A percentile compares a stretch with the other conserved stretches of the same genome.
Conservation (phyloP, 2,329 filamentous ascomycete species). For the Microdochium bolleyi region DNA sequence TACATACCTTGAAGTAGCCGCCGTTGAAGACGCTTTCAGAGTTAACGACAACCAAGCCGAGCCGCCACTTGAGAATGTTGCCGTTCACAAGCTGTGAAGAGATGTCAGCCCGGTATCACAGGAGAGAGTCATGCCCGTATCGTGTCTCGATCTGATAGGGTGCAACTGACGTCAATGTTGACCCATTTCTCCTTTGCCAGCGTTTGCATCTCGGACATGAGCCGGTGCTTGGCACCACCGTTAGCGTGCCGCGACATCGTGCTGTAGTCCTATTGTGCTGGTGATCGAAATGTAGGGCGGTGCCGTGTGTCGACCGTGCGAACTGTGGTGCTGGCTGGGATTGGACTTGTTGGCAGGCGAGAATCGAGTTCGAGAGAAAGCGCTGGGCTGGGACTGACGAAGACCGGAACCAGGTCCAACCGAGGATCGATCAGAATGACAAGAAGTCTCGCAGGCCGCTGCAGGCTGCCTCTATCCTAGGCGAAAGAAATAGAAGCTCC, state of each 20-base stretch:
- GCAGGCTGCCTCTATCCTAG: no score
- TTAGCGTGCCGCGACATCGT: slow-evolving; percentile 16
- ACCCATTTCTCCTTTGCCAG: slow-evolving; percentile 91
- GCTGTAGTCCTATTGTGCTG: not conserved
- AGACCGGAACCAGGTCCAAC: no score
- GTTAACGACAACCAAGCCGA: slow-evolving; percentile 89
- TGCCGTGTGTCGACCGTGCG: no score
- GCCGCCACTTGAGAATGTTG: slow-evolving; percentile 81
- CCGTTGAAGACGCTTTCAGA: slow-evolving; percentile 86
- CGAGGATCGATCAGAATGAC: no score
- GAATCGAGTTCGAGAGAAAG: no score
- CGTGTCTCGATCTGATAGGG: not conserved
- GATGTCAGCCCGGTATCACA: slow-evolving; percentile 5
- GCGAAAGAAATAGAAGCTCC: not conserved
- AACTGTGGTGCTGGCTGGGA: not conserved
- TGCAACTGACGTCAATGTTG: slow-evolving; percentile 63
- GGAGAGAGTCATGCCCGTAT: slow-evolving; percentile 1
- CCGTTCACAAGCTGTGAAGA: slow-evolving; percentile 58
- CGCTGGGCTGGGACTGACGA: no score
- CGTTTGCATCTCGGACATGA: slow-evolving; percentile 81
- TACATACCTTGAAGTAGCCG: slow-evolving; percentile 65
- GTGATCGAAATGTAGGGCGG: not conserved
- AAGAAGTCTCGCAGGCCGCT: no score
- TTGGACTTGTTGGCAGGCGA: not conserved
- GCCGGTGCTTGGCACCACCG: slow-evolving; percentile 61